A percentile compares a stretch with the other conserved stretches of the same genome.
Conservation (phyloP, 2,329 filamentous ascomycete genomes). For the Westerdykella aurantiaca region DNA sequence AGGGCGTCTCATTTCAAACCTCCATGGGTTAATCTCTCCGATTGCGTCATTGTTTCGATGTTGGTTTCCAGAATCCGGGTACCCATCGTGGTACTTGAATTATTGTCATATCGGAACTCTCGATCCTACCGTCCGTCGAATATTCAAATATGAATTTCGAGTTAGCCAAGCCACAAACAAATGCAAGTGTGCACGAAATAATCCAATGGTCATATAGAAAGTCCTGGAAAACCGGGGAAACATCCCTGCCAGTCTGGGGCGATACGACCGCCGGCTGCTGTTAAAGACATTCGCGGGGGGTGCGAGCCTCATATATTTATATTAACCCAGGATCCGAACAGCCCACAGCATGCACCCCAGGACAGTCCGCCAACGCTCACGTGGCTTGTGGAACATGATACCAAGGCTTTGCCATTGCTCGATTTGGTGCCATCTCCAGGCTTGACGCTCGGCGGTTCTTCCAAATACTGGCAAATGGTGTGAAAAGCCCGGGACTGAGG, state of each 20-base stretch:
- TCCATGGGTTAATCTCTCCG: too few relatives aligned
- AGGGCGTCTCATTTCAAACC: too few relatives aligned
- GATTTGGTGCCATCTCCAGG: background rate
- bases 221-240: background rate
- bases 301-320: background rate
- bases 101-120: too few relatives aligned
- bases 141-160: too few relatives aligned
- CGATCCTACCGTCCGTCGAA: too few relatives aligned
- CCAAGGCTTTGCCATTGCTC: background rate
- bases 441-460: background rate
- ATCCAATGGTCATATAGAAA: too few relatives aligned
- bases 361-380: background rate
- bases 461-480: background rate
- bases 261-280: background rate
- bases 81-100: too few relatives aligned
- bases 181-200: too few relatives aligned
- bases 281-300: background rate
- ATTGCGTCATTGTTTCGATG: too few relatives aligned
- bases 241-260: background rate
- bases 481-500: background rate
- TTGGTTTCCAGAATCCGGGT: too few relatives aligned
- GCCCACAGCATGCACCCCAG: too few relatives aligned
- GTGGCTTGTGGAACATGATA: slow-evolving; percentile 1
- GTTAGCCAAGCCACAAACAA: too few relatives aligned
- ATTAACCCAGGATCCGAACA: background rate